phyloP scores from a whole-genome alignment of 1,284 basidiomycete species.

The Ustilago vetiveriae region DNA sequence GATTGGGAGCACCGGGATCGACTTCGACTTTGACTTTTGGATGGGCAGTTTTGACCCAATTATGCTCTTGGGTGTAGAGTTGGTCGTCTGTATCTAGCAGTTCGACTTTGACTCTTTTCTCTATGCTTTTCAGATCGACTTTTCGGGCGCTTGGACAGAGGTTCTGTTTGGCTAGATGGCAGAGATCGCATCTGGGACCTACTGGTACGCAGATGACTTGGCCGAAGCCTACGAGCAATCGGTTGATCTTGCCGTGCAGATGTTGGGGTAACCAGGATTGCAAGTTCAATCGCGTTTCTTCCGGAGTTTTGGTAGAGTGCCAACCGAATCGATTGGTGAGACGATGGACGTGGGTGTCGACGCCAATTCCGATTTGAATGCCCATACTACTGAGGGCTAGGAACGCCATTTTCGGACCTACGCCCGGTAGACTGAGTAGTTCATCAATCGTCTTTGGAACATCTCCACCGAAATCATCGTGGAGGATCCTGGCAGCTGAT shows the following conservation, averaged over 20 bases:
- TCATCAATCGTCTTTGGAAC: slow-evolving; percentile 59
- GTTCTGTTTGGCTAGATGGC: slow-evolving; percentile 37
- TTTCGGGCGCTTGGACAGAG: slow-evolving; percentile 56
- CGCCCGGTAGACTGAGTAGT: slow-evolving; percentile 60
- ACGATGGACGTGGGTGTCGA: slow-evolving; percentile 93
- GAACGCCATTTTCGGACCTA: slow-evolving; percentile 68
- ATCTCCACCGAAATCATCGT: slow-evolving; percentile 50
- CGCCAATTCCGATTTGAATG: slow-evolving; percentile 92
- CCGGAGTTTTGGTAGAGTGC: slow-evolving; percentile 88
- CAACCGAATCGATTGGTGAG: slow-evolving; percentile 92
- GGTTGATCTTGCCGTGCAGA: slow-evolving; percentile 58
- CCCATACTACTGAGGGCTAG: slow-evolving; percentile 81
- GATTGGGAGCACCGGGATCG: slow-evolving; percentile 4
- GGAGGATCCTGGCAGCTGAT: slow-evolving; percentile 45
- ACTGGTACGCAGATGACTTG: slow-evolving; percentile 88
- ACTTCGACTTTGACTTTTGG: slow-evolving; percentile 35
- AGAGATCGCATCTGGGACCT: slow-evolving; percentile 78
- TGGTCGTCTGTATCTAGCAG: slow-evolving; percentile 28
- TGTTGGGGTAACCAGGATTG: slow-evolving; percentile 62
- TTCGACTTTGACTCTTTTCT: slow-evolving; percentile 44
- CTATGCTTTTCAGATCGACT: slow-evolving; percentile 45
- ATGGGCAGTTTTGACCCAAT: slow-evolving; percentile 19
- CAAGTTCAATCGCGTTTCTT: slow-evolving; percentile 74
- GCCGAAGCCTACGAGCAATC: slow-evolving; percentile 64
- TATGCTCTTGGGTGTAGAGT: not conserved